Evolutionary conservation across 2,329 filamentous ascomycete genomes (phyloP).

Genomic region (Colletotrichum higginsianum): DNA sequence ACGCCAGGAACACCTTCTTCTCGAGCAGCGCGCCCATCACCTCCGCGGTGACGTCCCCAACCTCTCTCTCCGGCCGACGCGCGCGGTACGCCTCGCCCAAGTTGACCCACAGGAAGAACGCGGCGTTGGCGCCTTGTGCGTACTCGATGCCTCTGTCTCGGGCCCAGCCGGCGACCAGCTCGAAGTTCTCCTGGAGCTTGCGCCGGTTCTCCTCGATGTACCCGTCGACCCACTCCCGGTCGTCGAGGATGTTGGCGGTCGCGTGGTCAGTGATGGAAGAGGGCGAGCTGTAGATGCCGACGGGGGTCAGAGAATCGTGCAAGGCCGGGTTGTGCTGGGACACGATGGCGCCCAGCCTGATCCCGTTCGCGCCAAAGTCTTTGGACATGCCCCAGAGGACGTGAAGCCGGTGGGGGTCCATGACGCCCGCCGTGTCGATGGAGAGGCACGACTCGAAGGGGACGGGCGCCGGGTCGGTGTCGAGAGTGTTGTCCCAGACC

Average conservation of each 20-base stretch:
- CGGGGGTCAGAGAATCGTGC: slow-evolving; percentile 25
- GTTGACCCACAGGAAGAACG: slow-evolving; percentile 70
- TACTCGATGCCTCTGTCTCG: slow-evolving; percentile 59
- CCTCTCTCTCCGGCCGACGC: slow-evolving; percentile 85
- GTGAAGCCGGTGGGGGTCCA: slow-evolving; percentile 57
- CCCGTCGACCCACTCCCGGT: slow-evolving; percentile 51
- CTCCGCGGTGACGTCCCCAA: slow-evolving; percentile 66
- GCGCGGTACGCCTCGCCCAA: slow-evolving; percentile 67
- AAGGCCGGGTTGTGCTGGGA: slow-evolving; percentile 46
- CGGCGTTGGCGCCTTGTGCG: slow-evolving; percentile 63
- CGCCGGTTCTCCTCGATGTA: slow-evolving; percentile 62
- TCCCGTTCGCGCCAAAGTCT: slow-evolving; percentile 62
- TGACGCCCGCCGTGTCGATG: slow-evolving; percentile 51
- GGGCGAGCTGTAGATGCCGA: slow-evolving; percentile 33
- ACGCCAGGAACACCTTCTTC: slow-evolving; percentile 54
- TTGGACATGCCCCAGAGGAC: slow-evolving; percentile 51
- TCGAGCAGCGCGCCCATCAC: slow-evolving; percentile 45
- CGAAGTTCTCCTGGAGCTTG: slow-evolving; percentile 57
- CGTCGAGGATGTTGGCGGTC: slow-evolving; percentile 39
- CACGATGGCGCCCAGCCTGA: slow-evolving; percentile 55
- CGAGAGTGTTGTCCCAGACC: slow-evolving; percentile 57
- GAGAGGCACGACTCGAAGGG: slow-evolving; percentile 61
- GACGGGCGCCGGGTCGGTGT: slow-evolving; percentile 50
- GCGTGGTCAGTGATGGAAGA: slow-evolving; percentile 32
- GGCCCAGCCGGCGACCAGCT: slow-evolving; percentile 54